Percentiles rank a stretch among this genome's conserved stretches.
Conservation (phyloP, 140 eudicot genomes). For the Flaveria floridana region DNA sequence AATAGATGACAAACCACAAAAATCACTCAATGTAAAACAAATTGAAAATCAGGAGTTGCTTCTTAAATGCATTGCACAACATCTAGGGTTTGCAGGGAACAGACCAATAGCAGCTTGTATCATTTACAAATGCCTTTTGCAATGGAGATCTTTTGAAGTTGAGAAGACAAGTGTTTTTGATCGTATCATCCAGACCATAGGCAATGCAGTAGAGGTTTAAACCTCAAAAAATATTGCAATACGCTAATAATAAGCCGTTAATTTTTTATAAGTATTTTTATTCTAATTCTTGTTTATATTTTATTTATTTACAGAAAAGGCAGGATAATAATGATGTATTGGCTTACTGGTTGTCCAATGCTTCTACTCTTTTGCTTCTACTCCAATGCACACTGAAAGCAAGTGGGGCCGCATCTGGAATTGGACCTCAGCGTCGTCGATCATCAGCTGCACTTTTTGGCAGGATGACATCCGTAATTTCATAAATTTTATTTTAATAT, state of each 20-base stretch:
- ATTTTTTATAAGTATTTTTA: neutral
- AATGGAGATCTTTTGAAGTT: constrained; percentile 98
- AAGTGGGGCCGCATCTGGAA: constrained; percentile 72
- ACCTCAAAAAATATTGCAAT: neutral
- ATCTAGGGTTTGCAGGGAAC: constrained; percentile 74
- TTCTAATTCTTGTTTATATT: constrained; percentile 4
- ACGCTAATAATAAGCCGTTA: neutral
- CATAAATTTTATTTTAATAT: neutral
- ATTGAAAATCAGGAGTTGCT: constrained; percentile 88
- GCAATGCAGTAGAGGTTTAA: constrained; percentile 89
- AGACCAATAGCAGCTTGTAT: constrained; percentile 89
- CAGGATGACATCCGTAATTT: constrained; percentile 68
- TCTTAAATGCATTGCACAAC: constrained; percentile 68
- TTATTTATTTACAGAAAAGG: constrained; percentile 41
- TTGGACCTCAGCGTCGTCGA: constrained; percentile 78
- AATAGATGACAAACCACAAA: constrained; percentile 84
- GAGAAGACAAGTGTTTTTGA: constrained; percentile 87
- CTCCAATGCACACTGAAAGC: constrained; percentile 94
- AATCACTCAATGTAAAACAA: constrained; percentile 89
- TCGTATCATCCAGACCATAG: constrained; percentile 81
- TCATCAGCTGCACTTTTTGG: constrained; percentile 85
- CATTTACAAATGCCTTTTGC: constrained; percentile 87
- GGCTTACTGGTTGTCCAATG: constrained; percentile 92
- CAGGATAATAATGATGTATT: constrained; percentile 82
- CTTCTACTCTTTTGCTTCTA: constrained; percentile 82